Percentiles rank a stretch among this genome's conserved stretches.
phyloP scores from a whole-genome alignment of 176 grass and related monocot genomes.

The Eremochloa ophiuroides region DNA sequence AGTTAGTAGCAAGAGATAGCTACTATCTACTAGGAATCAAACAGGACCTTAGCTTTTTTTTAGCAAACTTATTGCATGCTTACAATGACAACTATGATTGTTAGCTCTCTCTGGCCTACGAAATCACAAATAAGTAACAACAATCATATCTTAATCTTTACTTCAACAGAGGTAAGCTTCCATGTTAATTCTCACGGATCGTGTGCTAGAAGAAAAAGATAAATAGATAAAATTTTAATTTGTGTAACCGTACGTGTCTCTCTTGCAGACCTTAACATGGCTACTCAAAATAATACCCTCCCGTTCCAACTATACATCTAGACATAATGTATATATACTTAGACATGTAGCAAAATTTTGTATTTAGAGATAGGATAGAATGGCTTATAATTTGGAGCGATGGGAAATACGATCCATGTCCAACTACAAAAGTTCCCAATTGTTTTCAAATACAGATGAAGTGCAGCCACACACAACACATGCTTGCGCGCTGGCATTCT shows the following conservation, averaged over 20 bases:
- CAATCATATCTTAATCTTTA: neutral
- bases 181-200: neutral
- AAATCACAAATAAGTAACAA: neutral
- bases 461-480: neutral
- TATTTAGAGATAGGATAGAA: neutral
- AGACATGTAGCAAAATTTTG: neutral
- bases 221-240: neutral
- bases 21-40: too few relatives aligned
- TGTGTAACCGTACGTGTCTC: neutral
- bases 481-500: neutral
- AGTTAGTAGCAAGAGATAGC: too few relatives aligned
- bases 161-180: neutral
- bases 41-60: too few relatives aligned
- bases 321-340: neutral
- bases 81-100: neutral
- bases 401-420: neutral
- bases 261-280: neutral
- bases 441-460: constrained; percentile 3
- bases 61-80: neutral
- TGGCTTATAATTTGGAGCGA: neutral
- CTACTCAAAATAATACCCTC: neutral
- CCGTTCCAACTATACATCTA: neutral
- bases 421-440: neutral
- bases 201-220: too few relatives aligned
- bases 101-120: neutral